Conservation (phyloP, 345 rosid genomes). For the Hibiscus trionum region DNA sequence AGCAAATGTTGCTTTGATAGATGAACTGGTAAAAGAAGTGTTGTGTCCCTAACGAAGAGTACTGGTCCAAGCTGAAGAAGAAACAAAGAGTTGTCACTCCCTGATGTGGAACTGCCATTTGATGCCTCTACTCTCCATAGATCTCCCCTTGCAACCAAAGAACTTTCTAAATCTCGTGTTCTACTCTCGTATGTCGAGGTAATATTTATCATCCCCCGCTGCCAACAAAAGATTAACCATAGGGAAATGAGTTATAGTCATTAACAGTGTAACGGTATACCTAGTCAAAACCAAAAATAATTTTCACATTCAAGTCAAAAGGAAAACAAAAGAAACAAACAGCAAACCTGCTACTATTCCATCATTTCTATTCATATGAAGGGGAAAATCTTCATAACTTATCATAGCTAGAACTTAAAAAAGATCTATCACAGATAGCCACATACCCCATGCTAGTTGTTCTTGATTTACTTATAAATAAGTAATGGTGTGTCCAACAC, state of each 20-base stretch:
- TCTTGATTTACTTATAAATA: background rate
- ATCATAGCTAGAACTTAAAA: background rate
- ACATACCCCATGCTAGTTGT: background rate
- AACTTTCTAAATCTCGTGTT: constrained; percentile 60
- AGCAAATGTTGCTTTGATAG: constrained; percentile 93
- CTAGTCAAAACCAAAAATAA: background rate
- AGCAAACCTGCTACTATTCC: background rate
- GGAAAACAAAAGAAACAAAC: background rate
- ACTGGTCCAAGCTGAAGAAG: constrained; percentile 95
- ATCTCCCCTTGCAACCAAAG: constrained; percentile 88
- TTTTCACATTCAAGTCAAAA: background rate
- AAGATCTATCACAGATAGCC: background rate
- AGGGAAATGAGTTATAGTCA: background rate
- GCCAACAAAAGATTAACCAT: constrained; percentile 9
- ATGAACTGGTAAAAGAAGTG: constrained; percentile 87
- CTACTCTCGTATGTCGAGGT: constrained; percentile 75
- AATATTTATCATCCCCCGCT: constrained; percentile 67
- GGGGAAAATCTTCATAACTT: background rate
- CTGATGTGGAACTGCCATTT: constrained; percentile 48
- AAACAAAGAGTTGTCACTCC: constrained; percentile 69
- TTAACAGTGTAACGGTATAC: background rate
- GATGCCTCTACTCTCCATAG: constrained; percentile 94
- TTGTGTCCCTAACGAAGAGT: constrained; percentile 76
- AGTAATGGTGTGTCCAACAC: background rate
- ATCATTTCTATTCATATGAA: background rate